Evolutionary conservation across 1,284 basidiomycete genomes (phyloP).

Genomic region (Malassezia dermatis): DNA sequence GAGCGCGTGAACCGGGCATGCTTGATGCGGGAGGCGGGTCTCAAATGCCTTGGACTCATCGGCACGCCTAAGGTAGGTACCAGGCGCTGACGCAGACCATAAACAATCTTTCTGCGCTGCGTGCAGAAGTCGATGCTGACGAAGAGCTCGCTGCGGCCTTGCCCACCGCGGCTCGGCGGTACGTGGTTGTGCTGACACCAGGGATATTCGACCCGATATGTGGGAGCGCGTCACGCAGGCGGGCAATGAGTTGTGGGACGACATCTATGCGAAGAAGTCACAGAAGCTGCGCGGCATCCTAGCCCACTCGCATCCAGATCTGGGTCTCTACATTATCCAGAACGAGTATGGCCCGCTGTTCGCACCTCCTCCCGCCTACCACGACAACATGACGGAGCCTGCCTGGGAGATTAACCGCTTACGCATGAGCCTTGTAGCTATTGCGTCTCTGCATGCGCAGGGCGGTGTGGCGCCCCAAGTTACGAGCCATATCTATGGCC

Average conservation of each 20-base stretch:
- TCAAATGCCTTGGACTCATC: constrained; percentile 86
- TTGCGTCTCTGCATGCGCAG: constrained; percentile 77
- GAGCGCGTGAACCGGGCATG: constrained; percentile 56
- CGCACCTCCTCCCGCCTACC: constrained; percentile 56
- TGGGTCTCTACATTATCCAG: constrained; percentile 74
- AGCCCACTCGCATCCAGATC: constrained; percentile 60
- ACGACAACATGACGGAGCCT: constrained; percentile 35
- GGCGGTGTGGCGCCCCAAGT: constrained; percentile 81
- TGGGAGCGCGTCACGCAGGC: constrained; percentile 25
- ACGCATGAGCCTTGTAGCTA: constrained; percentile 75
- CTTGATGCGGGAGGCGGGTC: constrained; percentile 81
- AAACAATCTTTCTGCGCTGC: constrained; percentile 45
- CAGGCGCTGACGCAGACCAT: constrained; percentile 17
- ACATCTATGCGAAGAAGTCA: constrained; percentile 80
- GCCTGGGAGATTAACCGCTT: constrained; percentile 65
- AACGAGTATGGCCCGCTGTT: constrained; percentile 76
- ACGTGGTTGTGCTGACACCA: constrained; percentile 13
- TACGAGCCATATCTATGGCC: constrained; percentile 80
- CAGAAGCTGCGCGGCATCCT: constrained; percentile 82
- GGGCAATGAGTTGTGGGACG: constrained; percentile 57
- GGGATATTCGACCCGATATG: constrained; percentile 25
- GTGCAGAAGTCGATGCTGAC: constrained; percentile 38
- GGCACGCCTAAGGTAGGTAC: constrained; percentile 63
- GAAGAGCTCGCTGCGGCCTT: constrained; percentile 27
- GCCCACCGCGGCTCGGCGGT: constrained; percentile 35